phyloP scores from a whole-genome alignment of 106 monocot genomes.

The Dioscorea dumetorum region DNA sequence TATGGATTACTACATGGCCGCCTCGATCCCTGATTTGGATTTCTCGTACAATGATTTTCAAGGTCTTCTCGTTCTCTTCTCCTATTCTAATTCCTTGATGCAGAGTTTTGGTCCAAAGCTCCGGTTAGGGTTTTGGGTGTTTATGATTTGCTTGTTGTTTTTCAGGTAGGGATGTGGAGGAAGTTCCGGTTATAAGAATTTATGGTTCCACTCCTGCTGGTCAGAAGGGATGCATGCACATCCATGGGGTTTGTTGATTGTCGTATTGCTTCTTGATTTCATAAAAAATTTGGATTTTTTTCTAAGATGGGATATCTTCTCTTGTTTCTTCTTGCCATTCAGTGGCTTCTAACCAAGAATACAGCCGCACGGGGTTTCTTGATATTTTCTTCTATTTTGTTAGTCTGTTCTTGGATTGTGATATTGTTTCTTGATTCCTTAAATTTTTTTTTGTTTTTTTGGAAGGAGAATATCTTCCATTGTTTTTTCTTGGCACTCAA shows the following conservation, averaged over 20 bases:
- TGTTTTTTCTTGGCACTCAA: no score
- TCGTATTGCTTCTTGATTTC: neutral
- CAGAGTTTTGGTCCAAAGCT: neutral
- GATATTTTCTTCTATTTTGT: neutral
- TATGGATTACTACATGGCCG: no score
- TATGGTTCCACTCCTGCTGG: constrained; percentile 86
- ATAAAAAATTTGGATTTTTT: no score
- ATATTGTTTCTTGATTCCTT: neutral
- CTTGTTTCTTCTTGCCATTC: no score
- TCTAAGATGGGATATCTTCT: no score
- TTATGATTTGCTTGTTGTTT: neutral
- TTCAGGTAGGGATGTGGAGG: constrained; percentile 58
- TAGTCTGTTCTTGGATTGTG: neutral
- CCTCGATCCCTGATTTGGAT: no score
- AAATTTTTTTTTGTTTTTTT: no score
- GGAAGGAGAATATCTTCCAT: no score
- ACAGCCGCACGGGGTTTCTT: no score
- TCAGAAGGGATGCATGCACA: constrained; percentile 91
- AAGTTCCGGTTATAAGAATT: constrained; percentile 84
- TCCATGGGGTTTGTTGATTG: constrained; percentile 58
- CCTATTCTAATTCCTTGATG: neutral
- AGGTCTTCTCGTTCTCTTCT: constrained; percentile 18
- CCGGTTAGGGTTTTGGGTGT: neutral
- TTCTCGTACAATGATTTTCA: no score
- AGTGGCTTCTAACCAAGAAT: no score